A percentile compares a stretch with the other conserved stretches of the same genome.
These are phyloP conservation scores for Silene latifolia DNA, from an alignment of 148 eudicot species.

Conservation along the genomic window DNA sequence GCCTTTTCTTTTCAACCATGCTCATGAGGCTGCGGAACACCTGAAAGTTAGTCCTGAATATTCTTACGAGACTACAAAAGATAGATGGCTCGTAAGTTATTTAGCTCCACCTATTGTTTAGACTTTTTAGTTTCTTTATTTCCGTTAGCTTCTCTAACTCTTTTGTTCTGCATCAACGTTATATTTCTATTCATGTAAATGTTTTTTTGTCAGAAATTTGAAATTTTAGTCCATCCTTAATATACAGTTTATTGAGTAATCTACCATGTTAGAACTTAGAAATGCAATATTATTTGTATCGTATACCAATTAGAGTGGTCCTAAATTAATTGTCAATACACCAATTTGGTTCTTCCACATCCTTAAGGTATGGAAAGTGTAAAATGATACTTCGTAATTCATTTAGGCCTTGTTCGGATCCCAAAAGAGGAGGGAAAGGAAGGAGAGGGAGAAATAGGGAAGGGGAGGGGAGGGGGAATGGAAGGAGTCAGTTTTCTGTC, in stretches of 20 bases:
- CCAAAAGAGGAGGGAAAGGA: no score
- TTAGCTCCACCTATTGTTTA: not conserved
- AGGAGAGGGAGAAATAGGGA: no score
- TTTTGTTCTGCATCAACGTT: not conserved
- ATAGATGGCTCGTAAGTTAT: constrained; percentile 71
- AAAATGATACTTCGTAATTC: no score
- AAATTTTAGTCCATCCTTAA: not conserved
- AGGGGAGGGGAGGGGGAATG: no score
- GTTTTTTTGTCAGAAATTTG: not conserved
- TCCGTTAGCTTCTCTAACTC: not conserved
- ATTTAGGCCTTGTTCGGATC: no score
- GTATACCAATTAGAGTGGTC: not conserved
- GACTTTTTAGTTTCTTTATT: constrained; percentile 15
- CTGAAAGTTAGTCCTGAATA: constrained; percentile 45
- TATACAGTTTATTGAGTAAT: not conserved
- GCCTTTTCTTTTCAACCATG: constrained; percentile 77
- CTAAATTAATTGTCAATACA: not conserved
- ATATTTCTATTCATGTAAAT: not conserved
- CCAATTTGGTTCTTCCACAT: no score
- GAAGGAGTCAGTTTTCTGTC: no score
- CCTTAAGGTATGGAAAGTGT: not conserved
- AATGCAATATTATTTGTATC: no score
- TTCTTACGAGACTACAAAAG: constrained; percentile 43
- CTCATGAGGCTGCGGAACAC: constrained; percentile 61
- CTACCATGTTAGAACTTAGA: not conserved